phyloP scores from a whole-genome alignment of 345 rosid species.

The Hibiscus syriacus region DNA sequence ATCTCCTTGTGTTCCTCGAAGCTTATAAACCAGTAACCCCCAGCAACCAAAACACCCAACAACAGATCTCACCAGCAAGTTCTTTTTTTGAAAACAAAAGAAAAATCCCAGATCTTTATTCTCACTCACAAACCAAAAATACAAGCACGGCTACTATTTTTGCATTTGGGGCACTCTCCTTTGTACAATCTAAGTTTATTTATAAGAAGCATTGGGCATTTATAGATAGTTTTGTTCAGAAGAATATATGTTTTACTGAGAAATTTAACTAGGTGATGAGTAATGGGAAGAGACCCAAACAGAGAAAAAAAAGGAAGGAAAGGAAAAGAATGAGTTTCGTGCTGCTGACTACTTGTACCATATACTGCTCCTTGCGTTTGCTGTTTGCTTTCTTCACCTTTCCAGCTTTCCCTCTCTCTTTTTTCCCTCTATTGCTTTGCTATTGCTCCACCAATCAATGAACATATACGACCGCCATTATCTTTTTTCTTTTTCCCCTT shows the following conservation, averaged over 20 bases:
- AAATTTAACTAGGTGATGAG: neutral
- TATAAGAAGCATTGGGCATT: neutral
- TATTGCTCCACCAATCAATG: conserved; percentile 23
- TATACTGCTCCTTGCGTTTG: neutral
- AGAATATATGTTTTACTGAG: conserved; percentile 6
- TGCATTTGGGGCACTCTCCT: conserved; percentile 1
- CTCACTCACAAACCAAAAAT: conserved; percentile 4
- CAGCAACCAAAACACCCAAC: neutral
- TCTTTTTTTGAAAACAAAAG: too few species aligned
- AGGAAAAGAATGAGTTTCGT: neutral
- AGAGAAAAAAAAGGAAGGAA: neutral
- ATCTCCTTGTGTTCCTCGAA: neutral
- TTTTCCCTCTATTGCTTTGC: conserved; percentile 6
- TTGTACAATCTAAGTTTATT: neutral
- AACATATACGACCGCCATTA: conserved; percentile 33
- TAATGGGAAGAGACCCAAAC: too few species aligned
- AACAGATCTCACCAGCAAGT: neutral
- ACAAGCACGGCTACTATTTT: neutral
- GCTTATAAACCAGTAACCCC: conserved; percentile 9
- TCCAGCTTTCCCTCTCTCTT: too few species aligned
- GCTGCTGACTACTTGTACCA: conserved; percentile 5
- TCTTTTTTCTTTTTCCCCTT: neutral
- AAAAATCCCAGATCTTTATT: conserved; percentile 32
- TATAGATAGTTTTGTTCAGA: neutral
- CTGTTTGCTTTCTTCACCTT: neutral